phyloP scores from a whole-genome alignment of 2,329 filamentous ascomycete genomes.

The Pseudohalonectria lignicola region DNA sequence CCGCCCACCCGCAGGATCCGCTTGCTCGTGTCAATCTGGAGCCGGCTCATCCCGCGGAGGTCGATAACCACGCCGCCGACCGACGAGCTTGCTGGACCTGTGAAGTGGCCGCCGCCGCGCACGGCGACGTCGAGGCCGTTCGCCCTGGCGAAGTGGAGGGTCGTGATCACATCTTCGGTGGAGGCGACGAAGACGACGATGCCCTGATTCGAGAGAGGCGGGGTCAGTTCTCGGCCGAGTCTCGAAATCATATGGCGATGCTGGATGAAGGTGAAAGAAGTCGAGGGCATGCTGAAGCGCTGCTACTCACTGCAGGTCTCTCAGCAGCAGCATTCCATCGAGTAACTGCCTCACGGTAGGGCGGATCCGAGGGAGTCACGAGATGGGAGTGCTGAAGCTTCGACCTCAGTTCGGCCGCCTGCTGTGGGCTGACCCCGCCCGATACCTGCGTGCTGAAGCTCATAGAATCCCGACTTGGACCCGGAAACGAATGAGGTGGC shows the following conservation, averaged over 20 bases:
- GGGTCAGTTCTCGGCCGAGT: too few relatives aligned
- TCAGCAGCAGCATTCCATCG: neutral
- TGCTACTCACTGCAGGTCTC: neutral
- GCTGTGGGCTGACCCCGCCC: too few relatives aligned
- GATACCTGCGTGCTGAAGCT: too few relatives aligned
- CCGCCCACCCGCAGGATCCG: neutral
- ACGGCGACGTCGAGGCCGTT: neutral
- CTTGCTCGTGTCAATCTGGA: neutral
- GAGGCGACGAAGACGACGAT: neutral
- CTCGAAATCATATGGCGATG: too few relatives aligned
- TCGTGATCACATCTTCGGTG: neutral
- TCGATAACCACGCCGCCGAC: neutral
- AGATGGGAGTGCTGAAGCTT: neutral
- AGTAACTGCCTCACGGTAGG: neutral
- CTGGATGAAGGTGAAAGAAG: too few relatives aligned
- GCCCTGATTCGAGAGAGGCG: too few relatives aligned
- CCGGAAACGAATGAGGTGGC: too few relatives aligned
- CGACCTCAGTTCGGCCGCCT: neutral
- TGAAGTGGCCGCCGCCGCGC: neutral
- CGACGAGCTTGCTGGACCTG: neutral
- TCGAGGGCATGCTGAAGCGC: too few relatives aligned
- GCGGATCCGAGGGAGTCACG: neutral
- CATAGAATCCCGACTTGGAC: too few relatives aligned
- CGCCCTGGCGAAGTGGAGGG: neutral
- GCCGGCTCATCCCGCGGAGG: neutral